Base-by-base conservation (phyloP, 352 stramenopile species). In the Phytophthora crassamura region DNA sequence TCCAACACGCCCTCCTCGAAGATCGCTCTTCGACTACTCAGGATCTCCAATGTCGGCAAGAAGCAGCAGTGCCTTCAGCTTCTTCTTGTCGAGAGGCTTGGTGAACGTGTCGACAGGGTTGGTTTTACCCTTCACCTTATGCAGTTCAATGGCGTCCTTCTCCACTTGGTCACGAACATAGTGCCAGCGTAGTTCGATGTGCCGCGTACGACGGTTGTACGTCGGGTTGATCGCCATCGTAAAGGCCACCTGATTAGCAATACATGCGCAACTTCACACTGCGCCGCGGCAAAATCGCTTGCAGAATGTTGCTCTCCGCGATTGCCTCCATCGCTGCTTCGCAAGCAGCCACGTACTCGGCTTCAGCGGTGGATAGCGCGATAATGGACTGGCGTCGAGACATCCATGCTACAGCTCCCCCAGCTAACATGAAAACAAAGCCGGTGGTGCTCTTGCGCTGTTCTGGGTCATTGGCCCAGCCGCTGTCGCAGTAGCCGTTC, bases 41-140 rank as follows among this genome's bases (percentile, higher is more conserved):
- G n/a, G n/a, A n/a, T n/a, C n/a, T n/a, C n/a, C n/a, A n/a, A n/a
- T n/a, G n/a, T n/a, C n/a, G n/a, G n/a, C n/a, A n/a, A n/a, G n/a
- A n/a, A n/a, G n/a, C n/a, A n/a, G n/a, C n/a, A n/a, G n/a, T n/a
- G n/a, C n/a, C n/a, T n/a, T n/a, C n/a, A n/a, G n/a, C n/a, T n/a
- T n/a, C n/a, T n/a, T n/a, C 22, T 54, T 53, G 15, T 62, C 54
- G 12, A 53, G 33, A 11, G 41, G 20, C 33, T 62, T 62, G 20
- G 41, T 53, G 20, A 62, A 62, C 18, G 41, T 42, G 28, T 62
- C 42, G 0, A 34, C 42, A 2, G 54, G 42, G n/a, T 62, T 62
- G 14, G 38, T 33, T 18, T 54, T 42, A 5, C 18, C 41, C 7
- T 16, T 0, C 4, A 62, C 12, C 10, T 53, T 46, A 1, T 53